These are phyloP conservation scores for Chalara sp. DNA, from an alignment of 2,329 filamentous ascomycete species.

Conservation along the genomic window DNA sequence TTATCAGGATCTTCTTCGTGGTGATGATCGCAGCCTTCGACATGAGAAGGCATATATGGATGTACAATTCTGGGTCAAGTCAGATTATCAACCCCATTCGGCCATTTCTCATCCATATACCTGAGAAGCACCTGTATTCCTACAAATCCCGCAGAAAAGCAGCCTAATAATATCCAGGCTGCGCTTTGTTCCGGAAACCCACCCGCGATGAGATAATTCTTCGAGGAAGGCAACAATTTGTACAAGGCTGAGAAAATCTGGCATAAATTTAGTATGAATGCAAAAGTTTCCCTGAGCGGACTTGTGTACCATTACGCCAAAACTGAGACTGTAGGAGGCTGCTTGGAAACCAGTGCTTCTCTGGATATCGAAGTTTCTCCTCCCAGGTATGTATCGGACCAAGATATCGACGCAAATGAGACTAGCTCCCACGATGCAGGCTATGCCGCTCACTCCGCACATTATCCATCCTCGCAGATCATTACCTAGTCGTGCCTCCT, in stretches of 20 bases:
- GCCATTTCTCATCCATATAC: not conserved
- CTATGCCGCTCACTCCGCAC: constrained; percentile 69
- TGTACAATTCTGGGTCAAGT: constrained; percentile 66
- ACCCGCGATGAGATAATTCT: constrained; percentile 65
- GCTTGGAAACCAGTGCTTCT: constrained; percentile 86
- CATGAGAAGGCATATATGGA: constrained; percentile 67
- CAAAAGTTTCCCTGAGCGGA: too few species aligned
- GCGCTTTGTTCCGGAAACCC: constrained; percentile 61
- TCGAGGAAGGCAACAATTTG: constrained; percentile 86
- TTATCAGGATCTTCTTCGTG: constrained; percentile 44
- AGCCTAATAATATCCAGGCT: constrained; percentile 60
- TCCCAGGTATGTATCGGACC: constrained; percentile 64
- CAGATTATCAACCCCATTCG: not conserved
- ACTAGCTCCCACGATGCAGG: constrained; percentile 67
- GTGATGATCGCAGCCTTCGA: constrained; percentile 73
- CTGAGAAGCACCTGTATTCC: constrained; percentile 52
- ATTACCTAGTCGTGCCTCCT: constrained; percentile 47
- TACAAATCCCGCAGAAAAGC: constrained; percentile 65
- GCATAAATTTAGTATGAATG: too few species aligned
- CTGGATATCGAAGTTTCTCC: constrained; percentile 76
- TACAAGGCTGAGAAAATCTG: constrained; percentile 89
- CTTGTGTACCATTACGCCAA: constrained; percentile 81
- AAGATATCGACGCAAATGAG: constrained; percentile 84
- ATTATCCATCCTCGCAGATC: constrained; percentile 93
- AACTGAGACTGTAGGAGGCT: constrained; percentile 82